A percentile compares a stretch with the other conserved stretches of the same genome.
phyloP scores from a whole-genome alignment of 1,139 yeast genomes.

The Saccharomyces pastorianus region DNA sequence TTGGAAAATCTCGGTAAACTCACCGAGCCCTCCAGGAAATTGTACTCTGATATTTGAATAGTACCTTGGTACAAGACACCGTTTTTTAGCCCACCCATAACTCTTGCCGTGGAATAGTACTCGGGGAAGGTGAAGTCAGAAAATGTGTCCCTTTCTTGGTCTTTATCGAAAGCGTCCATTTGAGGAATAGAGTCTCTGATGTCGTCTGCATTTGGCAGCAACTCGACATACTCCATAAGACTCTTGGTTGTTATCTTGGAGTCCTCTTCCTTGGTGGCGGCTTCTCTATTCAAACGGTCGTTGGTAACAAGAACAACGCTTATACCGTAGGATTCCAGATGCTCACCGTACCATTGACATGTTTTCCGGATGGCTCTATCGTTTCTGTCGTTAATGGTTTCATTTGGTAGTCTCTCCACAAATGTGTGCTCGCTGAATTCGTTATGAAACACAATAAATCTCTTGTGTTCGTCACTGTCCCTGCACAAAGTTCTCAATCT shows the following conservation, averaged over 20 bases:
- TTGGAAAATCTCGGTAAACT: conserved; percentile 65
- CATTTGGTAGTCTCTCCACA: conserved; percentile 53
- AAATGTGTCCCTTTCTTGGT: conserved; percentile 27
- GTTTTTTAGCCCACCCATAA: conserved; percentile 83
- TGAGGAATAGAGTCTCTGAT: conserved; percentile 76
- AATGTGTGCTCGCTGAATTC: conserved; percentile 75
- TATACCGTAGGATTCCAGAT: conserved; percentile 45
- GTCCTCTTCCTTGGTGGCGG: conserved; percentile 41
- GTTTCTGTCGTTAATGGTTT: conserved; percentile 80
- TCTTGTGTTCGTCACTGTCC: conserved; percentile 56
- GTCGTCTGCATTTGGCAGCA: conserved; percentile 65
- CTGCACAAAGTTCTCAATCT: conserved; percentile 66
- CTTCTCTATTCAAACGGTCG: conserved; percentile 58
- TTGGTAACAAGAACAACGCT: conserved; percentile 64
- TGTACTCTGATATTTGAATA: conserved; percentile 73
- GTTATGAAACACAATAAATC: conserved; percentile 88
- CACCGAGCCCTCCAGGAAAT: conserved; percentile 81
- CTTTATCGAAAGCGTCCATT: conserved; percentile 31
- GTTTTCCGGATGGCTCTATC: conserved; percentile 82
- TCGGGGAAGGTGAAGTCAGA: conserved; percentile 61
- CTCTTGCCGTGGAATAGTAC: conserved; percentile 70
- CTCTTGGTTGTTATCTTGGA: conserved; percentile 46
- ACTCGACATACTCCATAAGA: conserved; percentile 57
- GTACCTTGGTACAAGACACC: conserved; percentile 85
- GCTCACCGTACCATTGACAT: conserved; percentile 63